Base-by-base conservation (phyloP, 306 rosid species). In the Ceratonia siliqua region DNA sequence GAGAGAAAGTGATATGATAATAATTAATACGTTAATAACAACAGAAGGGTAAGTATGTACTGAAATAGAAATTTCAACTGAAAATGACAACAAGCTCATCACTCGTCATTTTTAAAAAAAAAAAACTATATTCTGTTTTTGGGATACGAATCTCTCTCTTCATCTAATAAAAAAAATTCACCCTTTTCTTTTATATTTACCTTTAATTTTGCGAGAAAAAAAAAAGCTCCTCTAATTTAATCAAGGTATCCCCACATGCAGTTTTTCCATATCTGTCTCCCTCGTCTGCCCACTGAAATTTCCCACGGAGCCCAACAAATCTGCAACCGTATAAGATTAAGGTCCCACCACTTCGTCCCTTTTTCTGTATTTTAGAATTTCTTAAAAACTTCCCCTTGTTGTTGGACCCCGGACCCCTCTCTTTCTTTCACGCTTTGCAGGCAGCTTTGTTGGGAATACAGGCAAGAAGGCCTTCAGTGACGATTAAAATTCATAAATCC, bases 281-380 rank as follows among this genome's bases (percentile, higher is more conserved):
- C 45, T 18, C 46, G 3, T 48, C 32, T 8, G 15, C 15, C 17
- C 35, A 9, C 10, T 56, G 11, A 78, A 48, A 13, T 43, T 57
- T 72, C 72, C 77, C 76, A 82, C 82, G 76, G 79, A 83, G 61
- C 70, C 82, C 85, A 85, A 78, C 87, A 89, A 85, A 83, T 76
- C 81, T 74, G 64, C 81, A 78, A 80, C 88, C 75, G 58, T 63
- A 64, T 78, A 62, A 58, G 71, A 53, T 77, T 46, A 18, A 83
- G 86, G 84, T 73, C 89, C 91, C 94, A 85, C 84, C 69, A 66
- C 64, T 79, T 55, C 11, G 39, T 27, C 62, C 76, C 57, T 62
- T 79, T 63, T 64, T 18, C 14, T 54, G 15, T 21, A 15, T 25
- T 81, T 42, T 7, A 62, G 24, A 80, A 59, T 86, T 79, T 82